Percentiles rank a stretch among this genome's conserved stretches.
Conservation (phyloP, 495 filamentous ascomycete species). For the Aspergillus mulundensis region DNA sequence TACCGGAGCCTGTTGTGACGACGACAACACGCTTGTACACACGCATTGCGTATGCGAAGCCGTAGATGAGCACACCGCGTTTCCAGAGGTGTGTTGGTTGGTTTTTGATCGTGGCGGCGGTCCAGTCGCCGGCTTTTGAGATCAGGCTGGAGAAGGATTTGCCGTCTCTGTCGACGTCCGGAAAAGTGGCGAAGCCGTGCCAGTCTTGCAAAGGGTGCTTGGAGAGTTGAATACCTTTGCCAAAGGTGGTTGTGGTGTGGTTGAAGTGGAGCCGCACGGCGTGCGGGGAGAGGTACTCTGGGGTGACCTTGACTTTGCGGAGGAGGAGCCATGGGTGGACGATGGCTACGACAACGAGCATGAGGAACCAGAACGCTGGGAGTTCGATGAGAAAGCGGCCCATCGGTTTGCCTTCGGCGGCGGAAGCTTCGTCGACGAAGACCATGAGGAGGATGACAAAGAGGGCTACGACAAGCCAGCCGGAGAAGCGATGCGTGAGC, state of each 20-base stretch:
- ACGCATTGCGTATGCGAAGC: constrained; percentile 67
- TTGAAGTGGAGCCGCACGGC: constrained; percentile 69
- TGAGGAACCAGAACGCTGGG: constrained; percentile 43
- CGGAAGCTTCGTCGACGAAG: constrained; percentile 32
- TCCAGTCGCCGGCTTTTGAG: constrained; percentile 86
- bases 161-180: constrained; percentile 30
- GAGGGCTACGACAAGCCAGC: constrained; percentile 50
- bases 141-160: constrained; percentile 63
- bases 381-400: constrained; percentile 34
- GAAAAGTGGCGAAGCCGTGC: constrained; percentile 79
- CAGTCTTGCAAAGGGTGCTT: constrained; percentile 65
- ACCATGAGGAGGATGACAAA: constrained; percentile 38
- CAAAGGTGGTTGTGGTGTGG: constrained; percentile 46
- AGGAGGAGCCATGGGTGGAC: constrained; percentile 42
- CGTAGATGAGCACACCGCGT: constrained; percentile 53
- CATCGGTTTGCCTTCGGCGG: constrained; percentile 21
- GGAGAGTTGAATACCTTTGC: constrained; percentile 45
- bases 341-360: constrained; percentile 35
- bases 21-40: constrained; percentile 67
- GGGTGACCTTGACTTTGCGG: constrained; percentile 50
- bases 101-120: constrained; percentile 55
- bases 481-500: constrained; percentile 52
- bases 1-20: constrained; percentile 81
- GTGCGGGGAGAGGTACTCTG: constrained; percentile 64
- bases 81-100: constrained; percentile 50